Percentiles rank a stretch among this genome's conserved stretches.
Evolutionary conservation across 768 basidiomycete species (phyloP).

Genomic region (Rhodotorula diobovata): DNA sequence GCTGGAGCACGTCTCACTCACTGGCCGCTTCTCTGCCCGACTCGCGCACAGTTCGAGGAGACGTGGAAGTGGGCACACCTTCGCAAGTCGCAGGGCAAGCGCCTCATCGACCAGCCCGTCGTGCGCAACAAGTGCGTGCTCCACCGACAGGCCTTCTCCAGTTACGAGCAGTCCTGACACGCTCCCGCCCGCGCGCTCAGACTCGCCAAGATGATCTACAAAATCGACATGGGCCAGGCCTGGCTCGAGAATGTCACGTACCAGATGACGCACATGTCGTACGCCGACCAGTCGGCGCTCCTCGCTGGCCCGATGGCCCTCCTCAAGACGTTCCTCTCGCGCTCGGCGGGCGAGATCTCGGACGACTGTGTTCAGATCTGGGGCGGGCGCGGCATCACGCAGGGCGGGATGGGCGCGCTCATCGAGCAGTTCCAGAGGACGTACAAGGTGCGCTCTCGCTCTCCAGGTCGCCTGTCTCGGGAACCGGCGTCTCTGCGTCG

Average conservation of each 20-base stretch:
- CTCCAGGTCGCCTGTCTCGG: background rate
- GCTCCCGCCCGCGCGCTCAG: slow-evolving; percentile 16
- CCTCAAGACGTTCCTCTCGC: slow-evolving; percentile 24
- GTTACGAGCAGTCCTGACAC: background rate
- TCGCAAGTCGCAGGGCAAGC: slow-evolving; percentile 86
- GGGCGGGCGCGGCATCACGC: slow-evolving; percentile 76
- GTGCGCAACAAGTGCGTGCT: slow-evolving; percentile 64
- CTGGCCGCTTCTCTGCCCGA: background rate
- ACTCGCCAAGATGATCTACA: slow-evolving; percentile 80
- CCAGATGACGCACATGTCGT: slow-evolving; percentile 50
- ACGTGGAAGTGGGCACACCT: slow-evolving; percentile 70
- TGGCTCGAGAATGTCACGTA: slow-evolving; percentile 83
- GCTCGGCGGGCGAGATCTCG: slow-evolving; percentile 11
- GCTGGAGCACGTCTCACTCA: background rate
- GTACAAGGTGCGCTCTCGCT: background rate
- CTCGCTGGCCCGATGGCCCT: slow-evolving; percentile 25
- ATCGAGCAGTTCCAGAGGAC: slow-evolving; percentile 52
- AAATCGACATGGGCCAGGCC: slow-evolving; percentile 71
- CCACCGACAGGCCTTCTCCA: background rate
- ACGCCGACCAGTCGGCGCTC: slow-evolving; percentile 13
- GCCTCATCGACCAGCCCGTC: slow-evolving; percentile 69
- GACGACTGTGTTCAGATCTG: slow-evolving; percentile 74
- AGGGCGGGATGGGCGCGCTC: slow-evolving; percentile 70
- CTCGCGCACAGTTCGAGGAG: slow-evolving; percentile 10
- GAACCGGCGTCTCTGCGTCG: background rate